Evolutionary conservation across 164 flowering plant genomes (phyloP).

Genomic region (Protea cynaroides): DNA sequence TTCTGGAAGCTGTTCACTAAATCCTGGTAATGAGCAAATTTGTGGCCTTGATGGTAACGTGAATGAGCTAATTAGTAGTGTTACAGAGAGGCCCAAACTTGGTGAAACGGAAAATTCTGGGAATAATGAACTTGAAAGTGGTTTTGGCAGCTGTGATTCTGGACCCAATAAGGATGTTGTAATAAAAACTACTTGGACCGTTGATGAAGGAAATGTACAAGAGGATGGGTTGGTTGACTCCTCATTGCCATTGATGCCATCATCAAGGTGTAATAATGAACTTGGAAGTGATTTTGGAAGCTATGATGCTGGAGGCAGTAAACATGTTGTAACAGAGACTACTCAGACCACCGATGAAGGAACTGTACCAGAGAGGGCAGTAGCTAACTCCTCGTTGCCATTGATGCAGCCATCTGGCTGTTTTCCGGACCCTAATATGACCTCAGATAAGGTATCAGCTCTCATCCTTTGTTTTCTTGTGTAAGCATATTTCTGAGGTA

Average conservation of each 20-base stretch:
- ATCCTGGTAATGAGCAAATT: conserved; percentile 16
- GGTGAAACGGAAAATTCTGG: conserved; percentile 19
- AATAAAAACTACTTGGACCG: conserved; percentile 3
- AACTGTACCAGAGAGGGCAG: conserved; percentile 7
- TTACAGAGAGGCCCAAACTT: conserved; percentile 13
- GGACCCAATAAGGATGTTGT: conserved; percentile 6
- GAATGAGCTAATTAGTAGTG: conserved; percentile 14
- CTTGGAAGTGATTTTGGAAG: conserved; percentile 15
- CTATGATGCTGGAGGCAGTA: conserved; percentile 7
- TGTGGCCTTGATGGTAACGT: conserved; percentile 9
- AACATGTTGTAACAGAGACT: conserved; percentile 5
- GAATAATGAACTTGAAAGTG: conserved; percentile 15
- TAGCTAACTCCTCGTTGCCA: conserved; percentile 3
- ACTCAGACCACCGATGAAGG: conserved; percentile 6
- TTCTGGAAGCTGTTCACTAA: conserved; percentile 12
- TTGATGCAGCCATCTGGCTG: conserved; percentile 13
- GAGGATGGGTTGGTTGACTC: conserved; percentile 7
- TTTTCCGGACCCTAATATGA: conserved; percentile 13
- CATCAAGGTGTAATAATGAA: conserved; percentile 15
- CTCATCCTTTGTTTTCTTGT: not conserved
- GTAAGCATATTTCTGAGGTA: too few species aligned
- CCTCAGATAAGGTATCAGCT: conserved; percentile 15
- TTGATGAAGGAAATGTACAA: conserved; percentile 9
- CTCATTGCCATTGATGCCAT: conserved; percentile 12
- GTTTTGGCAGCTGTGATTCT: conserved; percentile 13